phyloP scores from a whole-genome alignment of 2,329 filamentous ascomycete genomes.

The Plenodomus tracheiphilus region DNA sequence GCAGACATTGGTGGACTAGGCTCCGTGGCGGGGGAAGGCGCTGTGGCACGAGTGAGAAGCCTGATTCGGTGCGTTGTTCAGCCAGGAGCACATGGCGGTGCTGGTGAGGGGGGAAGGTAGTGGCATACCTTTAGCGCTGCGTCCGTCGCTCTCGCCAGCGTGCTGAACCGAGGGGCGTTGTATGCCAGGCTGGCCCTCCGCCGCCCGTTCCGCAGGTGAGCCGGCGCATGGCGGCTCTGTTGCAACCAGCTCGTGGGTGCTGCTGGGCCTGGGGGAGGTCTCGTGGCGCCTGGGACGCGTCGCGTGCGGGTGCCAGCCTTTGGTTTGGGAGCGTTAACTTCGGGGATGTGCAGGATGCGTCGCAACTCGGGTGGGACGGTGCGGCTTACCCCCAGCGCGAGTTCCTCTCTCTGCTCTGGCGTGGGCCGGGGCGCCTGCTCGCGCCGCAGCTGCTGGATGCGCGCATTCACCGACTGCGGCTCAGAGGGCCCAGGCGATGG shows the following conservation, averaged over 20 bases:
- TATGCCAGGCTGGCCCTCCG: slow-evolving; percentile 1
- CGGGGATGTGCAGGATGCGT: slow-evolving; percentile 50
- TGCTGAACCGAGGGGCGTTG: slow-evolving; percentile 21
- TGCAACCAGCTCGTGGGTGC: slow-evolving; percentile 52
- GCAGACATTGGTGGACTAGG: slow-evolving; percentile 56
- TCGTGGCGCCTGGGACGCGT: slow-evolving; percentile 26
- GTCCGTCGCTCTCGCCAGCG: slow-evolving; percentile 28
- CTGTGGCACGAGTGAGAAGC: slow-evolving; percentile 31
- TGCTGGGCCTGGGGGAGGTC: slow-evolving; percentile 49
- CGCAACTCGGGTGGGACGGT: slow-evolving; percentile 51
- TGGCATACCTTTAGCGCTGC: slow-evolving; percentile 31
- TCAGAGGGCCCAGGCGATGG: slow-evolving; percentile 24
- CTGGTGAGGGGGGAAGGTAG: background rate
- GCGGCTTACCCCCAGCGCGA: slow-evolving; percentile 48
- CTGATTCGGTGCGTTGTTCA: slow-evolving; percentile 12
- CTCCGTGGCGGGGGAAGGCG: slow-evolving; percentile 41
- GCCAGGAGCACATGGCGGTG: slow-evolving; percentile 6
- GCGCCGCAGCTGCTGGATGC: slow-evolving; percentile 51
- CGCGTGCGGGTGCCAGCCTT: slow-evolving; percentile 44
- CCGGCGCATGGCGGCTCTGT: slow-evolving; percentile 35
- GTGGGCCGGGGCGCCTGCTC: slow-evolving; percentile 46
- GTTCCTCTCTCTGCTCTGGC: slow-evolving; percentile 48
- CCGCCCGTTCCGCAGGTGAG: slow-evolving; percentile 18
- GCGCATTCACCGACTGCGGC: slow-evolving; percentile 51
- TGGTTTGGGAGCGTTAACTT: slow-evolving; percentile 51